Evolutionary conservation across 805 yeast genomes (phyloP).

Genomic region (Ogataea nitratoaversa): DNA sequence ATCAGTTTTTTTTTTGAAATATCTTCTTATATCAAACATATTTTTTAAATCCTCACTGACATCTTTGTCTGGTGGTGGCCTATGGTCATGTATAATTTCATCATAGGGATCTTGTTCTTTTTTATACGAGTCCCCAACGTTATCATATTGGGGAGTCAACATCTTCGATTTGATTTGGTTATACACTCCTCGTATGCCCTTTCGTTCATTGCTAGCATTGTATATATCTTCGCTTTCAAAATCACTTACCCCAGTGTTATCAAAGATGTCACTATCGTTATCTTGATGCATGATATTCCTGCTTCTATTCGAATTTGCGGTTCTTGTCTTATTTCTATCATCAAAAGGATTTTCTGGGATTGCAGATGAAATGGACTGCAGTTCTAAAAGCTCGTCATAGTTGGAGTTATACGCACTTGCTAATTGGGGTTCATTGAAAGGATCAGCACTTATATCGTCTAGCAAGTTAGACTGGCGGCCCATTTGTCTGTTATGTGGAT

Average conservation of each 20-base stretch:
- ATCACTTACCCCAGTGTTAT: conserved; percentile 16
- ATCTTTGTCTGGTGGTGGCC: conserved; percentile 23
- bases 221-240: conserved; percentile 15
- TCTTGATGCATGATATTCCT: not conserved
- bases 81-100: conserved; percentile 21
- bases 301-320: not conserved
- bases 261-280: conserved; percentile 13
- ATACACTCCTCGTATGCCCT: conserved; percentile 28
- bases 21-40: conserved; percentile 28
- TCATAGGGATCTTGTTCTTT: conserved; percentile 16
- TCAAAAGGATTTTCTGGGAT: conserved; percentile 12
- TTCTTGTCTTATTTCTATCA: not conserved
- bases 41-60: conserved; percentile 17
- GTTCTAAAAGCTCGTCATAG: conserved; percentile 11
- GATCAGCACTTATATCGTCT: conserved; percentile 10
- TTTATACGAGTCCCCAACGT: conserved; percentile 10
- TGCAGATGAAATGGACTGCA: conserved; percentile 4
- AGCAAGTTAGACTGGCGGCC: not conserved
- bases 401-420: conserved; percentile 19
- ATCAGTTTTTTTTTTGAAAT: conserved; percentile 17
- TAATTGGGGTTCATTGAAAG: conserved; percentile 11
- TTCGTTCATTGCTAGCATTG: conserved; percentile 7
- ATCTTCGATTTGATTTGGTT: conserved; percentile 25
- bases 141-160: conserved; percentile 23
- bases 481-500: not conserved